Evolutionary conservation across 148 eudicot species (phyloP), one percentile per base, ranked within the genome.

Genomic region (Chenopodium suecicum): DNA sequence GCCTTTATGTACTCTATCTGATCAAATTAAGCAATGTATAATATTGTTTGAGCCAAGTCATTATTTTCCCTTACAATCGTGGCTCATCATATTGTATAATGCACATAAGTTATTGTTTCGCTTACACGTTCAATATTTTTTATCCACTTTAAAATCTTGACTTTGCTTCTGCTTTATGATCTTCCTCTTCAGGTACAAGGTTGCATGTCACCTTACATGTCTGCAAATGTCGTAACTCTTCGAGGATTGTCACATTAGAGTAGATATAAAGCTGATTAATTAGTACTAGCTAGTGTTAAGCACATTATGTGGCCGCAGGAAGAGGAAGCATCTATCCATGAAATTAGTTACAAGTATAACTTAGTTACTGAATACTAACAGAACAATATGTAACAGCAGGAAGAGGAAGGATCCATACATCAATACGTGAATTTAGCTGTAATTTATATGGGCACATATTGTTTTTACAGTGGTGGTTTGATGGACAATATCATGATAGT

Each of bases 191-290:
- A 93, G 98, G 93, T 89, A 54, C 91, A 90, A 69, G 97, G 94
- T 67, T 94, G 92, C 81, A 64, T 89, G 78, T 91, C 94, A 0
- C 98, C 98, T 10, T 94, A 94, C 88, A 91, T 92, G 97, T 86
- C 97, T 46, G 81, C 92, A 78, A 91, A 92, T 85, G 97, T 88
- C 46, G 73, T 92, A 37, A 37, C 41, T 37, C 0, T 37, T 37
- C 6, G 5, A 37, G 7, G 7, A 37, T 37, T 37, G 41, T 37
- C 7, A 37, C 41, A 16, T 16, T 29, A 25, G 7, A 27, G 34
- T 31, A 14, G 20, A 60, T 9, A 20, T 50, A 17, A 48, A 37
- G 41, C 41, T 37, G 41, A 16, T 16, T 54, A 54, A 7, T 4
- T 78, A 44, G 65, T 29, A 23, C 9, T 19, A 69, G 69, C 44